A percentile compares a stretch with the other conserved stretches of the same genome.
Conservation (phyloP, 2,329 filamentous ascomycete species). For the Pyrenochaeta sp. region DNA sequence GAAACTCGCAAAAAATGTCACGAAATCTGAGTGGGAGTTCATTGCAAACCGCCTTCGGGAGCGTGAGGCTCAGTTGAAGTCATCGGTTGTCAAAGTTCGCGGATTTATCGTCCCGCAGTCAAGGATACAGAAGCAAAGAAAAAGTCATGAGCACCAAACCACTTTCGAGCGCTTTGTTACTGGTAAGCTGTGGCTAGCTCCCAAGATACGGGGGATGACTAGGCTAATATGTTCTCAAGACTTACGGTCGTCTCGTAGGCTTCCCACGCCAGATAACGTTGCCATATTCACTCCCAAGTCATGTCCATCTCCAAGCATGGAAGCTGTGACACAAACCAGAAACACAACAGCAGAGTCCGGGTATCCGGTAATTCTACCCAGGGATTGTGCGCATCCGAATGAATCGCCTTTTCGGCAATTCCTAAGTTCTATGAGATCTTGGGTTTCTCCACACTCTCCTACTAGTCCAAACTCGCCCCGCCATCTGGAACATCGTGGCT, state of each 20-base stretch:
- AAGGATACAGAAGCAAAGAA: slow-evolving; percentile 12
- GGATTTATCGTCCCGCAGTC: background rate
- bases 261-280: slow-evolving; percentile 3
- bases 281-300: slow-evolving; percentile 3
- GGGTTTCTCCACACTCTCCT: background rate
- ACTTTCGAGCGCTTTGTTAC: slow-evolving; percentile 1
- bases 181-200: background rate
- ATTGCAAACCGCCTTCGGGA: background rate
- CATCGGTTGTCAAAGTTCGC: slow-evolving; percentile 6
- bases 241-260: background rate
- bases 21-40: slow-evolving; percentile 9
- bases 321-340: background rate
- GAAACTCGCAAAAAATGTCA: slow-evolving; percentile 8
- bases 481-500: background rate
- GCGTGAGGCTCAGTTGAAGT: background rate
- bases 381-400: background rate
- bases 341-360: background rate
- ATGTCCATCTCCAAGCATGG: background rate
- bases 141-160: background rate
- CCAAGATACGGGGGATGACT: background rate
- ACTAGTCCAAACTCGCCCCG: background rate
- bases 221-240: background rate
- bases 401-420: background rate
- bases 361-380: background rate
- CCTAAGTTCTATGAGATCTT: background rate